These are phyloP conservation scores for Cryphonectria japonica DNA, from an alignment of 2,329 filamentous ascomycete species.

Conservation along the genomic window DNA sequence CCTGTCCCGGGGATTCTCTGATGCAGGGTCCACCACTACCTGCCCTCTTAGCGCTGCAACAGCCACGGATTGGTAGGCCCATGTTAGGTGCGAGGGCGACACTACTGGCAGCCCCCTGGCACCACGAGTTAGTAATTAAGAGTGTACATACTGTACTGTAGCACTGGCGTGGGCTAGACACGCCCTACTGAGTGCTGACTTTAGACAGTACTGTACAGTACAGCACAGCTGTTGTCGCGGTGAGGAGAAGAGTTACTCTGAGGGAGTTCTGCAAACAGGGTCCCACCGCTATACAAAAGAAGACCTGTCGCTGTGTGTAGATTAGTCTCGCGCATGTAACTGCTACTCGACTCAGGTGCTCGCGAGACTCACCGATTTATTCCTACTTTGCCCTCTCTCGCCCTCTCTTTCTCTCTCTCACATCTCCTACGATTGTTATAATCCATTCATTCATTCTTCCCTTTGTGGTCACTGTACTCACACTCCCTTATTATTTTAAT, in stretches of 20 bases:
- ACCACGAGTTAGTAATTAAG: no score
- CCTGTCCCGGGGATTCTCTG: neutral
- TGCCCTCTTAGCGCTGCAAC: neutral
- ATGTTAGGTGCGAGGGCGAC: neutral
- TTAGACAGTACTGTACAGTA: no score
- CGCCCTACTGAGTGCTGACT: no score
- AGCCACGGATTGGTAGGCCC: neutral
- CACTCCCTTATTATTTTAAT: neutral
- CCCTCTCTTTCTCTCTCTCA: neutral
- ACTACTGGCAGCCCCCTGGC: neutral
- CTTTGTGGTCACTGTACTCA: neutral
- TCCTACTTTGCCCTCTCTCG: neutral
- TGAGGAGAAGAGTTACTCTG: neutral
- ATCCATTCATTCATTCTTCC: neutral
- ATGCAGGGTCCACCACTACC: conserved; percentile 2
- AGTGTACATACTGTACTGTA: no score
- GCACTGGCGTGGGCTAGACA: no score
- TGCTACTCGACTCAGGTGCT: neutral
- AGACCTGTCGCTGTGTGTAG: neutral
- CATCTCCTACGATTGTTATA: neutral
- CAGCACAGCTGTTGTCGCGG: neutral
- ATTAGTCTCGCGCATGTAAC: neutral
- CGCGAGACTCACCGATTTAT: neutral
- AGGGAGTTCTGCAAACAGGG: neutral
- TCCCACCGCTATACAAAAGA: neutral